These are phyloP conservation scores for Leishmania arabica DNA, from an alignment of 208 protist species.

Conservation along the genomic window DNA sequence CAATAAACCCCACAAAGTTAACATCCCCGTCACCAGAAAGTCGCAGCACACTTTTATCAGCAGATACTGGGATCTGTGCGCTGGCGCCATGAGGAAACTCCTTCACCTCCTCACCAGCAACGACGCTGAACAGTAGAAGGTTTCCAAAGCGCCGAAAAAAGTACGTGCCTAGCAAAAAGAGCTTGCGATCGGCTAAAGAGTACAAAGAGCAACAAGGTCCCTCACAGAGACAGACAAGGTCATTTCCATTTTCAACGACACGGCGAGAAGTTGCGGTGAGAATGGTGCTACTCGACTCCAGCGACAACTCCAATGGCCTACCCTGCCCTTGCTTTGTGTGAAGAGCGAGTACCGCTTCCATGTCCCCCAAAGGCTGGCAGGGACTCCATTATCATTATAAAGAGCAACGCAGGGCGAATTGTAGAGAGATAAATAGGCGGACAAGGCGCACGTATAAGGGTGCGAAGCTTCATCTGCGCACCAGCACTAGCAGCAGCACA, in stretches of 20 bases:
- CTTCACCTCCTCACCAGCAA: constrained; percentile 26
- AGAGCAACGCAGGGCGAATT: neutral
- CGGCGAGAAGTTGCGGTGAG: constrained; percentile 6
- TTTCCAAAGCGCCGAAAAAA: constrained; percentile 26
- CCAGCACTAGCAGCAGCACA: neutral
- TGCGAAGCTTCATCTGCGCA: neutral
- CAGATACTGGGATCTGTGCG: neutral
- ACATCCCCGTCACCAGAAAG: constrained; percentile 16
- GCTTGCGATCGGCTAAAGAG: constrained; percentile 8
- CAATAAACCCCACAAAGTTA: constrained; percentile 29
- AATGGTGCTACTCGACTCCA: constrained; percentile 13
- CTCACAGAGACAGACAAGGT: constrained; percentile 31
- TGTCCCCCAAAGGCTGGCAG: neutral
- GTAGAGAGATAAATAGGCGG: neutral
- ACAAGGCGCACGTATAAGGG: neutral
- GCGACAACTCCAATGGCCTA: neutral
- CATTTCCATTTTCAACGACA: constrained; percentile 28
- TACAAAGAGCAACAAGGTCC: constrained; percentile 29
- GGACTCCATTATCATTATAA: neutral
- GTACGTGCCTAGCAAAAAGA: constrained; percentile 26
- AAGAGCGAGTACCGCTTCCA: constrained; percentile 30
- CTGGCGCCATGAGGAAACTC: constrained; percentile 11
- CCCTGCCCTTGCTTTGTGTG: constrained; percentile 9
- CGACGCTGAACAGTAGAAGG: constrained; percentile 34
- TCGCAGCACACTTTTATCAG: neutral